phyloP scores from a whole-genome alignment of 371 early-diverging fungal genomes.

The Mucor saturninus region DNA sequence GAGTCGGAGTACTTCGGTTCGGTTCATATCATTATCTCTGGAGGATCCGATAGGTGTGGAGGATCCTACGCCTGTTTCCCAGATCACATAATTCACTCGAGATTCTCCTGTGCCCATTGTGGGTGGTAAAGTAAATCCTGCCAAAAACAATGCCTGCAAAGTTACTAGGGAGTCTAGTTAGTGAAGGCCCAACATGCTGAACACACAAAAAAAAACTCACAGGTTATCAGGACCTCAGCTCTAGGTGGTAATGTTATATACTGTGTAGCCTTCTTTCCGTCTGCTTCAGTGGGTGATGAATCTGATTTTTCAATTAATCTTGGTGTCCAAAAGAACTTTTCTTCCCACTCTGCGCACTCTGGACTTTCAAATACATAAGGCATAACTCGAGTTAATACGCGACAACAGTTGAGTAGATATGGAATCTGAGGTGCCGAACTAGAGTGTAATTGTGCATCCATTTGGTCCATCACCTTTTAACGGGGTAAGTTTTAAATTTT shows the following conservation, averaged over 20 bases:
- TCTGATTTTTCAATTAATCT: conserved; percentile 9
- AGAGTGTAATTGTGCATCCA: conserved; percentile 48
- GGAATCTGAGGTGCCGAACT: conserved; percentile 38
- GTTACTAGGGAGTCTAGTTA: conserved; percentile 15
- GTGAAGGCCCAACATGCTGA: background rate
- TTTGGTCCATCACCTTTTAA: conserved; percentile 47
- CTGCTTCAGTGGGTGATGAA: background rate
- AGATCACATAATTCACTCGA: conserved; percentile 72
- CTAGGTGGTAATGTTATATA: conserved; percentile 22
- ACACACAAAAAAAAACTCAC: conserved; percentile 2
- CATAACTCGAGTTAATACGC: conserved; percentile 76
- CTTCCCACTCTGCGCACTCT: conserved; percentile 58
- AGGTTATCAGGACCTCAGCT: conserved; percentile 26
- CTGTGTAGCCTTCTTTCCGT: conserved; percentile 23
- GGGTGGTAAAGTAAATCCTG: conserved; percentile 77
- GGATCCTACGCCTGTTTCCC: conserved; percentile 76
- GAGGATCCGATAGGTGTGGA: conserved; percentile 71
- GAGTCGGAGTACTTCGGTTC: conserved; percentile 78
- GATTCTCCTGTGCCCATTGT: conserved; percentile 41
- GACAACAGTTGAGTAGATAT: conserved; percentile 73
- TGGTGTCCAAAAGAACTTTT: conserved; percentile 58
- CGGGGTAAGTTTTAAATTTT: background rate
- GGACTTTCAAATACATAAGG: conserved; percentile 78
- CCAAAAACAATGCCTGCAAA: conserved; percentile 60
- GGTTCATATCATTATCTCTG: conserved; percentile 63